A percentile compares a stretch with the other conserved stretches of the same genome.
phyloP scores from a whole-genome alignment of 352 stramenopile species.

The Chrysophaeum taylorii region DNA sequence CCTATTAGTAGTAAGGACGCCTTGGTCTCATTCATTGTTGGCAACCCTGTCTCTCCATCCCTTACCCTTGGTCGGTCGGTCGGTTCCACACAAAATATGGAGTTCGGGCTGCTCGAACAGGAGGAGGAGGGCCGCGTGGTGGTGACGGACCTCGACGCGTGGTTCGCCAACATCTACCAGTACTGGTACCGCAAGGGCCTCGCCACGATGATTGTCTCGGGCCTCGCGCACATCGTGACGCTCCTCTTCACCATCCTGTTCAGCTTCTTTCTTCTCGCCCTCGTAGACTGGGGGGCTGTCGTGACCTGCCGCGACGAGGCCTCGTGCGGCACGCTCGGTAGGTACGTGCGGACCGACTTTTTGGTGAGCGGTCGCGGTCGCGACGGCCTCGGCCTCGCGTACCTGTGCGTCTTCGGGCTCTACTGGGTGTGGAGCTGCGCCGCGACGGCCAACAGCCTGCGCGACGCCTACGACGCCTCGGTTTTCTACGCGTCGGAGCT shows the following conservation, averaged over 20 bases:
- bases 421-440: constrained; percentile 15
- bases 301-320: constrained; percentile 61
- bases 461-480: constrained; percentile 32
- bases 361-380: no score
- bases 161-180: constrained; percentile 81
- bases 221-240: constrained; percentile 76
- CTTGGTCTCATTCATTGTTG: no score
- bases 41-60: no score
- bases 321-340: constrained; percentile 63
- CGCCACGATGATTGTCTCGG: constrained; percentile 65
- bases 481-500: constrained; percentile 33
- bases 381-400: no score
- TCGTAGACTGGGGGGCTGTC: constrained; percentile 84
- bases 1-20: no score
- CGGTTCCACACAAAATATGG: neutral
- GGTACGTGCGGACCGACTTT: constrained; percentile 44
- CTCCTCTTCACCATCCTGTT: constrained; percentile 88
- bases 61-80: no score
- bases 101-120: neutral
- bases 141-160: constrained; percentile 71
- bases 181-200: constrained; percentile 88
- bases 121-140: neutral
- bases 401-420: neutral
- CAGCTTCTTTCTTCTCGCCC: constrained; percentile 71
- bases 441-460: constrained; percentile 14